phyloP scores from a whole-genome alignment of 2,329 filamentous ascomycete genomes.

The Trichoderma breve region DNA sequence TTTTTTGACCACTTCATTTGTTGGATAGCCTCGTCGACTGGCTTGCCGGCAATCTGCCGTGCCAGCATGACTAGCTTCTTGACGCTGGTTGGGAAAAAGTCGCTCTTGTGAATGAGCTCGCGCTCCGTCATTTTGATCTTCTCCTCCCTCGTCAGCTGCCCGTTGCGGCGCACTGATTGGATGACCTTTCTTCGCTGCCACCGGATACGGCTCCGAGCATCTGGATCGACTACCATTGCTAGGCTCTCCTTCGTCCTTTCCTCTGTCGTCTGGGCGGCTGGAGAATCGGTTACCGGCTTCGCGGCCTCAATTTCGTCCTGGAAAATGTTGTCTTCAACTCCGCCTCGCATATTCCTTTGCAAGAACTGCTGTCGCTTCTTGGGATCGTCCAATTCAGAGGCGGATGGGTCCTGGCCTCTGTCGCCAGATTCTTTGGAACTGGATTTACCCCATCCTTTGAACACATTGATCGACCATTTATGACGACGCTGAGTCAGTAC shows the following conservation, averaged over 20 bases:
- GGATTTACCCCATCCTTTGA: constrained; percentile 37
- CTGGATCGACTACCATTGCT: constrained; percentile 68
- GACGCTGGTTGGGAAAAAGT: constrained; percentile 75
- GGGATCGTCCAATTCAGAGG: constrained; percentile 42
- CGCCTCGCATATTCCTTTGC: constrained; percentile 40
- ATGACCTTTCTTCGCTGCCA: constrained; percentile 87
- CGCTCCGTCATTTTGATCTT: constrained; percentile 65
- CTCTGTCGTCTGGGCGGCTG: constrained; percentile 34
- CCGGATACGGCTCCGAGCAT: constrained; percentile 65
- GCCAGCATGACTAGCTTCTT: constrained; percentile 91
- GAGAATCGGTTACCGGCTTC: constrained; percentile 19
- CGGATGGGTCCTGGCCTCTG: constrained; percentile 25
- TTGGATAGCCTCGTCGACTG: constrained; percentile 85
- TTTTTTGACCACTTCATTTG: constrained; percentile 98
- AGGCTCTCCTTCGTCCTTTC: constrained; percentile 50
- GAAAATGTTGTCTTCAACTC: constrained; percentile 58
- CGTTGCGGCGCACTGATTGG: constrained; percentile 64
- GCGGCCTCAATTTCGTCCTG: constrained; percentile 54
- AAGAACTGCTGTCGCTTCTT: constrained; percentile 43
- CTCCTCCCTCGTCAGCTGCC: constrained; percentile 55
- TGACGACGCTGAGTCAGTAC: constrained; percentile 37
- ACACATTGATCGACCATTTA: constrained; percentile 44
- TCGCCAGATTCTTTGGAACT: constrained; percentile 32
- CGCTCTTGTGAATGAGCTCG: constrained; percentile 57
- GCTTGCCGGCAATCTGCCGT: constrained; percentile 87